Evolutionary conservation across 2,329 filamentous ascomycete genomes (phyloP), one percentile per base, ranked within the genome.

Genomic region (Sordariomycetes sp.): DNA sequence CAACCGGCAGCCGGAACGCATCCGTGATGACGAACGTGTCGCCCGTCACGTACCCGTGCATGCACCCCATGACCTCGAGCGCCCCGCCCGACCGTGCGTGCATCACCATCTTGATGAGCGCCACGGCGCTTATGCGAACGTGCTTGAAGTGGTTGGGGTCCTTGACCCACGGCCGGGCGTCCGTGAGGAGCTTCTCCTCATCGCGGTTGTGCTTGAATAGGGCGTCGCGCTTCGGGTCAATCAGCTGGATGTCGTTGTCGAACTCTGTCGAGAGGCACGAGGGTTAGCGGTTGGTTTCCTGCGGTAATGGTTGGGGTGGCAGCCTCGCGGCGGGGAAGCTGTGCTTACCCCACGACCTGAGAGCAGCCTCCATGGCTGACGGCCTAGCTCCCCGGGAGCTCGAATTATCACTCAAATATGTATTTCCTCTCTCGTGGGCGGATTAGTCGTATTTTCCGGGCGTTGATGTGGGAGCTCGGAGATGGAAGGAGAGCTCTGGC

Each of bases 91-190:
- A 91, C n/a, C 94, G 88, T 10, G 94, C 94, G 70, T 99, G 94
- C 89, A 96, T 97, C 62, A 95, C 90, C 94, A 99, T 99, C 75
- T 99, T 99, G 64, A 97, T 82, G 59, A 99, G 81, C 5, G 94
- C 94, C 13, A 96, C 86, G 59, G 94, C 90, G 56, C 89, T 95
- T 72, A 99, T 92, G 65, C 91, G 89, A 53, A 97, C 90, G 57
- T 87, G 81, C 69, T 92, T 95, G 81, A 97, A 99, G 76, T 96
- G 85, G 70, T 90, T 80, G 0, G 87, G 85, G 67, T 96, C 85
- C 53, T 75, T 76, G 54, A 74, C 75, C 94, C 94, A 97, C 60
- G 91, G 90, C 57, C 80, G 80, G 24, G 78, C 75, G 12, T 78
- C 72, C 61, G 78, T 79, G 62, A 87, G 79, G 42, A 77, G 73